Conservation (phyloP, 768 basidiomycete genomes). For the Solioccasus polychromus region DNA sequence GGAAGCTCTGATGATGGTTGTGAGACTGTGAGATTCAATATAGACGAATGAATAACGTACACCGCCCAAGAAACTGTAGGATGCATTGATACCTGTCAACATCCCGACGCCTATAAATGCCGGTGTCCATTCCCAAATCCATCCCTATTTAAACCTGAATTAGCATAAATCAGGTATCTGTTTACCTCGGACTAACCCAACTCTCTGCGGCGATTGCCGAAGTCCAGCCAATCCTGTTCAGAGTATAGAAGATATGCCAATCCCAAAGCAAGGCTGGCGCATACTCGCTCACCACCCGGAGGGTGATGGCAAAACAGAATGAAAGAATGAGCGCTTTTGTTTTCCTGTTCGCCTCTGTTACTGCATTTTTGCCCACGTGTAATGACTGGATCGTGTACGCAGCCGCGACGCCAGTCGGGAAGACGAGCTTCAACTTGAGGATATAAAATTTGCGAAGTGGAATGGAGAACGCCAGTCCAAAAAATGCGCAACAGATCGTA, state of each 20-base stretch:
- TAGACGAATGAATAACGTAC: slow-evolving; percentile 36
- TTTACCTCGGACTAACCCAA: slow-evolving; percentile 39
- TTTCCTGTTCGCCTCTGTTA: slow-evolving; percentile 53
- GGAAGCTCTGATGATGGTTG: slow-evolving; percentile 40
- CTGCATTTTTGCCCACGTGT: slow-evolving; percentile 50
- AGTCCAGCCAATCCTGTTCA: slow-evolving; percentile 55
- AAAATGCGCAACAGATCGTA: slow-evolving; percentile 53
- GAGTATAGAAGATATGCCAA: slow-evolving; percentile 64
- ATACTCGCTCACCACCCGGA: slow-evolving; percentile 55
- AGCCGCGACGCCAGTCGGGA: slow-evolving; percentile 65
- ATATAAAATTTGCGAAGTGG: slow-evolving; percentile 62
- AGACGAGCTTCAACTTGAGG: slow-evolving; percentile 57
- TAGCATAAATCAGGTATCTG: background rate
- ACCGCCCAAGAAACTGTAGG: slow-evolving; percentile 47
- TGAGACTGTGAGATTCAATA: background rate
- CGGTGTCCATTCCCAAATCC: slow-evolving; percentile 37
- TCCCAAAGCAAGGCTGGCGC: slow-evolving; percentile 60
- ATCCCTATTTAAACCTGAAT: slow-evolving; percentile 28
- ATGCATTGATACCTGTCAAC: slow-evolving; percentile 55
- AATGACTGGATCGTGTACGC: slow-evolving; percentile 63
- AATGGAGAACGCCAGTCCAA: slow-evolving; percentile 65
- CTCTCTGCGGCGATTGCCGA: slow-evolving; percentile 58
- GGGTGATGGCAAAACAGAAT: slow-evolving; percentile 46
- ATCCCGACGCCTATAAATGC: slow-evolving; percentile 61
- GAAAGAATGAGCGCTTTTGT: slow-evolving; percentile 46